Evolutionary conservation across 345 rosid species (phyloP).

Genomic region (Odontarrhena argentea): DNA sequence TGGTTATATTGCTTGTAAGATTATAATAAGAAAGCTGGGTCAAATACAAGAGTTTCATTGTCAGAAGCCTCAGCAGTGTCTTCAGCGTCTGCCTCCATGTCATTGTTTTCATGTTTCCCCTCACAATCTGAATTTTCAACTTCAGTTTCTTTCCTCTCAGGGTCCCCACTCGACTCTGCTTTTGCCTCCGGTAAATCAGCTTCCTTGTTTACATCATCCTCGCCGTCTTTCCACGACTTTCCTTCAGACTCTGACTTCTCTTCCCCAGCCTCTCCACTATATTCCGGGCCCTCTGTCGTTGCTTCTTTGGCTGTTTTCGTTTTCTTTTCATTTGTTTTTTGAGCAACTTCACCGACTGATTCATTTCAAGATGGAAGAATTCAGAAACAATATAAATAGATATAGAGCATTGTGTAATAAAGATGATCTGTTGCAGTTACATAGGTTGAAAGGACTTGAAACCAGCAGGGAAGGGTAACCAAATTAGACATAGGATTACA

Average conservation of each 20-base stretch:
- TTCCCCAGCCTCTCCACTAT: conserved; percentile 47
- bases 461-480: not conserved
- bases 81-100: conserved; percentile 40
- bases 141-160: conserved; percentile 44
- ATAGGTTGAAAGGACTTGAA: conserved; percentile 12
- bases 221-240: conserved; percentile 35
- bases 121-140: conserved; percentile 50
- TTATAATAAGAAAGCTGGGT: conserved; percentile 26
- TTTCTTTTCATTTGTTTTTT: conserved; percentile 49
- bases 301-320: conserved; percentile 43
- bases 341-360: conserved; percentile 47
- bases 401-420: conserved; percentile 1
- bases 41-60: conserved; percentile 87
- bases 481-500: conserved; percentile 1
- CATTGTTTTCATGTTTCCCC: conserved; percentile 42
- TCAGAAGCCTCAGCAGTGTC: conserved; percentile 60
- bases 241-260: conserved; percentile 54
- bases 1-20: not conserved
- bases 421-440: conserved; percentile 9
- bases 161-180: conserved; percentile 46
- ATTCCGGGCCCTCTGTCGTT: conserved; percentile 43
- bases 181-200: conserved; percentile 47
- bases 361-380: conserved; percentile 39
- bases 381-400: conserved; percentile 9
- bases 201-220: conserved; percentile 43